Evolutionary conservation across 495 filamentous ascomycete genomes (phyloP), one percentile per base, ranked within the genome.

Genomic region (Penicillium mononematosum): DNA sequence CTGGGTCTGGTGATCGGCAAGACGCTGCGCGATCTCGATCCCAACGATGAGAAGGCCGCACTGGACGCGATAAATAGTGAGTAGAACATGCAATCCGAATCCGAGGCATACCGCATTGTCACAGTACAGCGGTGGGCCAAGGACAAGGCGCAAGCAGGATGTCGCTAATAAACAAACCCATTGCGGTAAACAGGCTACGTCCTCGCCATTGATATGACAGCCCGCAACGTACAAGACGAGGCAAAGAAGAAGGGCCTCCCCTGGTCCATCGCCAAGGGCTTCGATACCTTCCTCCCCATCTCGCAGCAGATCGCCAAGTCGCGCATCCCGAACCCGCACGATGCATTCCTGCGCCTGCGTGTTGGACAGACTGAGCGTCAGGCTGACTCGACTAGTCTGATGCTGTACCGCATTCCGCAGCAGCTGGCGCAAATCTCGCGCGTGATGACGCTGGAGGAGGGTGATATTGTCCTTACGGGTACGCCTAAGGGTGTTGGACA

Each of bases 161-260:
- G 14, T 36, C 49, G 41, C 50, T 54, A 41, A 55, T 43, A 4
- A 38, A 19, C 3, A 29, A 45, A 31, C 38, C 27, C 3, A 52
- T 46, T 36, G 2, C 19, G 45, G 3, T 22, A 9, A 36, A 43
- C 19, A 91, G 89, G 81, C 72, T 96, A 96, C 72, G 79, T 92
- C 52, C 81, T 96, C 45, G 83, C 83, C 59, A 95, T 96, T 64
- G 92, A 96, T 73, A 93, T 96, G 90, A 96, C 92, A 7, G 92
- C 88, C 4, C 88, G 92, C 58, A 96, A 96, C 70, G 81, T 89
- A 42, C 94, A 98, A 78, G 88, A 96, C 58, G 88, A 95, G 75
- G 94, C 91, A 53, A 98, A 97, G 82, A 90, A 89, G 75, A 95
- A 95, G 78, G 90, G 93, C 16, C 83, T 97, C n/a, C 94, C 94